These are phyloP conservation scores for Cercospora janseana DNA, from an alignment of 2,329 filamentous ascomycete genomes.

Conservation along the genomic window DNA sequence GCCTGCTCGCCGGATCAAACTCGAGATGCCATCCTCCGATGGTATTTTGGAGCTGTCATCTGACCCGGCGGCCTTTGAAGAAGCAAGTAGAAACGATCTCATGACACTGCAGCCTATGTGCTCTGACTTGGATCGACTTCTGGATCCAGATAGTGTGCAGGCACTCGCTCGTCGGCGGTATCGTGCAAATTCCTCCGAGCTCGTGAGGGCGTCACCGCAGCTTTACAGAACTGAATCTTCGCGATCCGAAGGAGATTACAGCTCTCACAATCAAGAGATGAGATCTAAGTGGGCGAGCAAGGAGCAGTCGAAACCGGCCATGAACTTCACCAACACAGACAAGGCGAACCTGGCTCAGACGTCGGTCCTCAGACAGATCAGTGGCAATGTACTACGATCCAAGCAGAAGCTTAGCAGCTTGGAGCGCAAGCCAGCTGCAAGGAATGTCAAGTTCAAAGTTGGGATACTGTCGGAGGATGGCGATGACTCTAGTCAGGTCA, in stretches of 20 bases:
- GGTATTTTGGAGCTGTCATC: slow-evolving; percentile 41
- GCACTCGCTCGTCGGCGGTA: no score
- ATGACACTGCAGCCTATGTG: not conserved
- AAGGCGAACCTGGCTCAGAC: not conserved
- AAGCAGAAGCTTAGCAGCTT: slow-evolving; percentile 2
- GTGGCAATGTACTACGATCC: slow-evolving; percentile 26
- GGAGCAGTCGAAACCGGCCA: not conserved
- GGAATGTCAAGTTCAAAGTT: slow-evolving; percentile 23
- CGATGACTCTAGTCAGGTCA: slow-evolving; percentile 25
- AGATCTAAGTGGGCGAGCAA: not conserved
- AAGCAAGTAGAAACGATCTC: not conserved
- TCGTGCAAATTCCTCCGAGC: slow-evolving; percentile 29
- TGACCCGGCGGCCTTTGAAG: slow-evolving; percentile 28
- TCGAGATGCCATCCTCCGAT: slow-evolving; percentile 28
- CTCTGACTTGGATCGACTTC: slow-evolving; percentile 4
- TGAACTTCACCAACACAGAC: not conserved
- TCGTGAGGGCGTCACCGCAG: slow-evolving; percentile 12
- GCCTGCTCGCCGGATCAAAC: slow-evolving; percentile 30
- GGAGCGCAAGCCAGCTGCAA: slow-evolving; percentile 17
- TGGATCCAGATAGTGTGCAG: not conserved
- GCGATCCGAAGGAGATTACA: slow-evolving; percentile 26
- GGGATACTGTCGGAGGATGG: slow-evolving; percentile 34
- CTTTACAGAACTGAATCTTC: slow-evolving; percentile 23
- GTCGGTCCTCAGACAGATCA: slow-evolving; percentile 20
- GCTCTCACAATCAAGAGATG: not conserved